Conservation (phyloP, 225 moss, liverwort and hornwort species). For the Neckera pumila region DNA sequence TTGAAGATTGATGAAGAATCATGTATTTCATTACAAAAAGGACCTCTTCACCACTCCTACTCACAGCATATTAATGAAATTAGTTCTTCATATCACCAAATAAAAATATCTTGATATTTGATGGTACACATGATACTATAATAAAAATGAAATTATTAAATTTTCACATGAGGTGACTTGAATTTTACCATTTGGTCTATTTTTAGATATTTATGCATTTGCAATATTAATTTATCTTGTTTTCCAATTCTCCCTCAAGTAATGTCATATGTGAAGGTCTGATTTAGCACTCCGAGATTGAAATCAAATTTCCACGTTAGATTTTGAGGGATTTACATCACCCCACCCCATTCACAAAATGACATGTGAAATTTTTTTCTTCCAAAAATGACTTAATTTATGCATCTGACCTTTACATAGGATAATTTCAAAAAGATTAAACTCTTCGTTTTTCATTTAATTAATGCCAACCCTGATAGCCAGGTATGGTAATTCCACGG, state of each 20-base stretch:
- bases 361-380: background rate
- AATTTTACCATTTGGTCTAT: background rate
- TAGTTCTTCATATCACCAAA: background rate
- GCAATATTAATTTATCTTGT: no score
- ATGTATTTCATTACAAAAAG: background rate
- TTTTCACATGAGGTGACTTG: fast-evolving
- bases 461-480: no score
- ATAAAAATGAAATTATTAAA: background rate
- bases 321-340: fast-evolving
- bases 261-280: background rate
- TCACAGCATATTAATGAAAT: background rate
- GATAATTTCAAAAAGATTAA: background rate
- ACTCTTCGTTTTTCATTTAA: background rate
- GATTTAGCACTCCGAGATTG: fast-evolving
- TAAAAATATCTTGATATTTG: background rate
- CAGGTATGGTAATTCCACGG: background rate
- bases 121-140: background rate
- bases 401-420: background rate
- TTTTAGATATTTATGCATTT: background rate
- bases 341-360: background rate
- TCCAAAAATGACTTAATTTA: background rate
- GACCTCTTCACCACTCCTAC: background rate
- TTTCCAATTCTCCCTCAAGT: background rate
- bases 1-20: background rate
- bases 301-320: background rate